These are phyloP conservation scores for Emydomyces testavorans DNA, from an alignment of 2,329 filamentous ascomycete genomes.

Conservation along the genomic window DNA sequence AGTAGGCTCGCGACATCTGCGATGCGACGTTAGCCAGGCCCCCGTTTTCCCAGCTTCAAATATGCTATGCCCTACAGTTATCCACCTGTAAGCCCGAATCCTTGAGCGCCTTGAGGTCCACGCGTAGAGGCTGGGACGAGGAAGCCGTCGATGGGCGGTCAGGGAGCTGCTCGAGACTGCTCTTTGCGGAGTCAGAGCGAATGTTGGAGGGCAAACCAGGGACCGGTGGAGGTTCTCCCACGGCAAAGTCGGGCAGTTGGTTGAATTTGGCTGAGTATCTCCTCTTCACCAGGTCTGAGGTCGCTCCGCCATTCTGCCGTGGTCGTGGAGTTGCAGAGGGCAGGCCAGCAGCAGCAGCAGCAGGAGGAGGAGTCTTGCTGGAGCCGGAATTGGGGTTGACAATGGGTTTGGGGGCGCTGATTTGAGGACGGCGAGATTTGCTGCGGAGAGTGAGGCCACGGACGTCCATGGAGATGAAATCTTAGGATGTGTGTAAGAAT, in stretches of 20 bases:
- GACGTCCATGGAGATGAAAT: no score
- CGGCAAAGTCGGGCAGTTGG: conserved; percentile 56
- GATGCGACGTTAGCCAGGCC: neutral
- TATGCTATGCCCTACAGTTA: conserved; percentile 46
- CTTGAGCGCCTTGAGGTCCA: conserved; percentile 66
- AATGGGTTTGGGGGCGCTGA: conserved; percentile 50
- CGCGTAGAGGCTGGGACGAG: conserved; percentile 48
- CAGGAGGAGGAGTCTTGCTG: conserved; percentile 18
- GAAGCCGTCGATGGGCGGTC: conserved; percentile 36
- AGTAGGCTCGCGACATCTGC: conserved; percentile 50
- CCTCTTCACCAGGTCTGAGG: conserved; percentile 78
- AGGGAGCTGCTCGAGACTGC: conserved; percentile 1
- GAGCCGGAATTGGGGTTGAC: conserved; percentile 24
- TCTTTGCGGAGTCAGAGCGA: conserved; percentile 45
- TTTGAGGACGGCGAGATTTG: conserved; percentile 47
- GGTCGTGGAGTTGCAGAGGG: conserved; percentile 23
- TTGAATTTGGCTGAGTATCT: conserved; percentile 91
- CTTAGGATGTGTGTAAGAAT: neutral
- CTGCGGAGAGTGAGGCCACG: conserved; percentile 53
- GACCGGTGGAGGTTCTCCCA: conserved; percentile 53
- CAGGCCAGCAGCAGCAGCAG: no score
- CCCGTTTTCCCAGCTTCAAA: neutral
- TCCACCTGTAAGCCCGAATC: conserved; percentile 71
- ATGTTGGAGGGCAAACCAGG: conserved; percentile 50
- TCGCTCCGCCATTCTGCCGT: conserved; percentile 41